phyloP scores from a whole-genome alignment of 2,329 filamentous ascomycete genomes.

The Penicillium corylophilum region DNA sequence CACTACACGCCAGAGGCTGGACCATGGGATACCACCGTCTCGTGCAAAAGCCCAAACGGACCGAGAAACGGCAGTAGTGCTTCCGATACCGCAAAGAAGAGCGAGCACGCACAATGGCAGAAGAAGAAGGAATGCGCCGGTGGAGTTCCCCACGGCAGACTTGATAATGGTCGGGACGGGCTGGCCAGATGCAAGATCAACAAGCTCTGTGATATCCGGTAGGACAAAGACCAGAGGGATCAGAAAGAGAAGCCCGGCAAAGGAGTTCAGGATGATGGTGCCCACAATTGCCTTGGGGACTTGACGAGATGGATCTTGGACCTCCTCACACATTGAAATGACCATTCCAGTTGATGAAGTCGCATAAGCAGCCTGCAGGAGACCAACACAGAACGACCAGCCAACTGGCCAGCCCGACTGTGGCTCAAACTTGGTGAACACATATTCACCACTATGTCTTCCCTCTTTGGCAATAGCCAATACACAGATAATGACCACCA shows the following conservation, averaged over 20 bases:
- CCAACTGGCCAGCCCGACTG: constrained; percentile 68
- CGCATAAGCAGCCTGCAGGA: constrained; percentile 65
- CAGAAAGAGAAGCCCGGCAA: constrained; percentile 66
- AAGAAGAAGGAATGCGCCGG: constrained; percentile 69
- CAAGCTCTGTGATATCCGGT: constrained; percentile 62
- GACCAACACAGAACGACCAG: constrained; percentile 69
- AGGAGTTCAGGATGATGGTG: constrained; percentile 62
- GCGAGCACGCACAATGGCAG: constrained; percentile 63
- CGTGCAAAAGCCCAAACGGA: constrained; percentile 16
- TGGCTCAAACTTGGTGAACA: constrained; percentile 56
- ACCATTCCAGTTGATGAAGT: constrained; percentile 75
- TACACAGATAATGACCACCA: constrained; percentile 67
- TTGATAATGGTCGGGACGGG: constrained; percentile 74
- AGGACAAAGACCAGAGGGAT: constrained; percentile 73
- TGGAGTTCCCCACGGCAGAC: constrained; percentile 67
- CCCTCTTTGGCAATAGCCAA: constrained; percentile 68
- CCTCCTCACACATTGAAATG: constrained; percentile 74
- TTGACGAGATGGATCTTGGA: constrained; percentile 61
- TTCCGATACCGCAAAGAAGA: constrained; percentile 13
- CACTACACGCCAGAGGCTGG: constrained; percentile 62
- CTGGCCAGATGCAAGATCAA: constrained; percentile 65
- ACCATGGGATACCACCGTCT: constrained; percentile 57
- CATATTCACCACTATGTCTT: constrained; percentile 58
- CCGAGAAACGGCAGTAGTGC: constrained; percentile 16
- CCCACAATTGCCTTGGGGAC: constrained; percentile 69